Base-by-base conservation (phyloP, 306 rosid genomes). In the Fragaria ananassa region DNA sequence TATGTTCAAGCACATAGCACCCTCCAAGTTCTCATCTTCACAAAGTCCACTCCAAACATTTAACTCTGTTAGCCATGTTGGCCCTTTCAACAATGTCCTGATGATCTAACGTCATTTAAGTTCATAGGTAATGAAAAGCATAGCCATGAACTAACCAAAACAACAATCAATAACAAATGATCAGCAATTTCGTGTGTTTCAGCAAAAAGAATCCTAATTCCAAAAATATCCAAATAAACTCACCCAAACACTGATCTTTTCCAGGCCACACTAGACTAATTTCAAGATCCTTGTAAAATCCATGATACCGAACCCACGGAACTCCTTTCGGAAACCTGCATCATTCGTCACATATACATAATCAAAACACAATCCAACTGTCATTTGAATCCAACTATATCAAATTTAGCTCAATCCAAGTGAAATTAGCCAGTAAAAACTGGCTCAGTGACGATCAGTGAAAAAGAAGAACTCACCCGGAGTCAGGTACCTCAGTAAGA, bases 221-320 rank as follows among this genome's bases (percentile, higher is more conserved):
- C 62, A 46, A 45, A 76, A 70, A 70, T 23, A 62, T 51, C 8
- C 61, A 70, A 62, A 13, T 57, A 8, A 42, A 34, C 88, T 79
- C 75, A 91, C 97, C 97, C 68, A 87, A 82, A 53, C 83, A 19
- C 27, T 80, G 80, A 92, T 95, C 97, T 80, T 92, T 90, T 58
- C 99, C 99, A 0, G 96, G 94, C 97, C 96, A 90, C 82, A 94
- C 78, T 70, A 91, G 70, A 89, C 80, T 90, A 42, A 94, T 78
- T 56, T 80, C 70, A 56, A 89, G 93, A 85, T 85, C 85, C 77
- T 87, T 89, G 89, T 87, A 95, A 76, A 72, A 69, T 10, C 97
- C 97, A 51, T 62, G 73, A 86, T 88, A 92, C 27, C 90, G 92
- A 23, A 95, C 87, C 99, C 97, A 92, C 29, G 97, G 96, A 63